Conservation (phyloP, 2,329 filamentous ascomycete species). For the Ilyonectria sp. region DNA sequence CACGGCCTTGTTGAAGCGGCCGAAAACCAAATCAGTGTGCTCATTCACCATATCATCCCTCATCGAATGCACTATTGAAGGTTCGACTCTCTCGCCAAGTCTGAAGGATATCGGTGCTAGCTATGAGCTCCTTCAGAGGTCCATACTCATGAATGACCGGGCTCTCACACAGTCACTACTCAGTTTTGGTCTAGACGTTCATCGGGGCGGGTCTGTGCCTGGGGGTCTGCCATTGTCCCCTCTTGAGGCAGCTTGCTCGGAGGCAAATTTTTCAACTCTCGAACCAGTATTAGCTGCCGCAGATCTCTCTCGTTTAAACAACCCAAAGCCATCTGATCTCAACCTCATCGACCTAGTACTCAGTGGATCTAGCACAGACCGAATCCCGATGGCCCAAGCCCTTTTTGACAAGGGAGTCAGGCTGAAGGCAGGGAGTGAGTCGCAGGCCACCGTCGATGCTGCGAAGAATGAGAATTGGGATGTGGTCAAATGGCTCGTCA, state of each 20-base stretch:
- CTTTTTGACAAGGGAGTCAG: background rate
- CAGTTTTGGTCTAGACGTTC: background rate
- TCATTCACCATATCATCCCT: background rate
- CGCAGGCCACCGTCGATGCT: background rate
- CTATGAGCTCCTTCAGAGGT: background rate
- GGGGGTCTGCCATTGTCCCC: background rate
- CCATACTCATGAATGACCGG: background rate
- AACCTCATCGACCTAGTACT: conserved; percentile 10
- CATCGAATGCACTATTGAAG: background rate
- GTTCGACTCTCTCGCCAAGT: background rate
- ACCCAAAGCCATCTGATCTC: background rate
- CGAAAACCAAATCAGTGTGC: background rate
- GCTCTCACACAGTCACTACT: background rate
- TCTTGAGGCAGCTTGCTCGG: conserved; percentile 5
- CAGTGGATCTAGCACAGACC: background rate
- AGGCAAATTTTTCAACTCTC: background rate
- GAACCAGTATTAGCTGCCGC: background rate
- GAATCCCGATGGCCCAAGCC: background rate
- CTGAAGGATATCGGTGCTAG: background rate
- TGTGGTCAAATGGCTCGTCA: background rate
- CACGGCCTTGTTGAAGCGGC: background rate
- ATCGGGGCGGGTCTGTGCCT: background rate
- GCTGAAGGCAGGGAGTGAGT: background rate
- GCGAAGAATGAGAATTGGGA: background rate
- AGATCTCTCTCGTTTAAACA: background rate